Percentiles rank a stretch among this genome's conserved stretches.
Evolutionary conservation across 371 early-diverging fungal species (phyloP).

Genomic region (Mortierella sp.): DNA sequence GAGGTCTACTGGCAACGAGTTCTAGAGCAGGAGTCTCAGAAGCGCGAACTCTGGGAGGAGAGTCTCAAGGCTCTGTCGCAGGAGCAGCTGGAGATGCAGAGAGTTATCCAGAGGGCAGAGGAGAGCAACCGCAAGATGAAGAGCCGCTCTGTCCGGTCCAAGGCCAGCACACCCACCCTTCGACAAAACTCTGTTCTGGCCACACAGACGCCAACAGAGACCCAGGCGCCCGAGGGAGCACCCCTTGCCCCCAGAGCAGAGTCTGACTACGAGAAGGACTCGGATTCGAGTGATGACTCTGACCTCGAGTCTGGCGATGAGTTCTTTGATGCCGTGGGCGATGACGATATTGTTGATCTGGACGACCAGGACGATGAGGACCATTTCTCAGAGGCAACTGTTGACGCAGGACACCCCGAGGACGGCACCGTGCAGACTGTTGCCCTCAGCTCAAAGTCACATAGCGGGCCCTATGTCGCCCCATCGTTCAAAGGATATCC

Average conservation of each 20-base stretch:
- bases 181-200: constrained; percentile 11
- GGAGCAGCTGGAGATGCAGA: constrained; percentile 62
- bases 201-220: background rate
- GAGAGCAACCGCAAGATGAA: constrained; percentile 58
- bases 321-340: constrained; percentile 60
- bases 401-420: background rate
- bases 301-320: constrained; percentile 79
- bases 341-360: constrained; percentile 56
- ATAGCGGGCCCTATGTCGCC: constrained; percentile 40
- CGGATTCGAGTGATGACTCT: constrained; percentile 58
- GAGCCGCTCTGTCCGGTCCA: constrained; percentile 45
- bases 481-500: constrained; percentile 62
- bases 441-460: background rate
- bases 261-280: background rate
- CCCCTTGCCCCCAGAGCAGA: background rate
- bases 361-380: constrained; percentile 21
- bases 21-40: constrained; percentile 62
- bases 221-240: background rate
- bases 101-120: constrained; percentile 43
- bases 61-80: constrained; percentile 59
- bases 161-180: constrained; percentile 36
- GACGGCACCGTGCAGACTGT: background rate
- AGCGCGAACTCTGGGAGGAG: constrained; percentile 65
- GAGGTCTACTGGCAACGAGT: constrained; percentile 65
- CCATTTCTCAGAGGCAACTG: background rate